These are phyloP conservation scores for Trifolium subterraneum DNA, from an alignment of 306 rosid species.

Conservation along the genomic window DNA sequence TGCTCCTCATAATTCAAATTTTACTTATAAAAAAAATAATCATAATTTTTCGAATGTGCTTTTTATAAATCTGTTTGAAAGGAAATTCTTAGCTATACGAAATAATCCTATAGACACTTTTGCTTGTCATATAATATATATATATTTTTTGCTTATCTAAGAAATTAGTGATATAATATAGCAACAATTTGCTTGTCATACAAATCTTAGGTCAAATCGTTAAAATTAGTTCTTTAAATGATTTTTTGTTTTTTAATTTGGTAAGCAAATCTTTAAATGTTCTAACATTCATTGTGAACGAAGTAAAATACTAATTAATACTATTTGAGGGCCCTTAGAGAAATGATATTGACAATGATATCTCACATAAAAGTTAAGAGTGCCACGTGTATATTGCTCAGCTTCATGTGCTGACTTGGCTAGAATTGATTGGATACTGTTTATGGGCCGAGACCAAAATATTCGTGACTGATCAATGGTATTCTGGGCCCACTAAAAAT, in stretches of 20 bases:
- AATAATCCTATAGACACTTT: not conserved
- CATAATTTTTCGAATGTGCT: too few relatives aligned
- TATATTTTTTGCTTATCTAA: too few relatives aligned
- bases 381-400: constrained; percentile 48
- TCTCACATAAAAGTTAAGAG: constrained; percentile 37
- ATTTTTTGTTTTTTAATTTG: too few relatives aligned
- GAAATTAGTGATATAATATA: not conserved
- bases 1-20: too few relatives aligned
- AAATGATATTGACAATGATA: constrained; percentile 28
- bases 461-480: constrained; percentile 18
- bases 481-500: constrained; percentile 34
- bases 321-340: not conserved
- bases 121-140: constrained; percentile 28
- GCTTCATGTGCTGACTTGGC: constrained; percentile 45
- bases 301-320: constrained; percentile 34
- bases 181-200: constrained; percentile 25
- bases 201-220: constrained; percentile 50
- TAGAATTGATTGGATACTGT: not conserved
- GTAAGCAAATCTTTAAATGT: not conserved
- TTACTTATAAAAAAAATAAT: too few relatives aligned
- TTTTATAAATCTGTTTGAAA: too few relatives aligned
- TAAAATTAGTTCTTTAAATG: constrained; percentile 22
- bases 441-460: constrained; percentile 30
- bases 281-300: constrained; percentile 3
- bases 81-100: too few relatives aligned